Evolutionary conservation across 176 grass and related monocot species (phyloP).

Genomic region (Guadua angustifolia): DNA sequence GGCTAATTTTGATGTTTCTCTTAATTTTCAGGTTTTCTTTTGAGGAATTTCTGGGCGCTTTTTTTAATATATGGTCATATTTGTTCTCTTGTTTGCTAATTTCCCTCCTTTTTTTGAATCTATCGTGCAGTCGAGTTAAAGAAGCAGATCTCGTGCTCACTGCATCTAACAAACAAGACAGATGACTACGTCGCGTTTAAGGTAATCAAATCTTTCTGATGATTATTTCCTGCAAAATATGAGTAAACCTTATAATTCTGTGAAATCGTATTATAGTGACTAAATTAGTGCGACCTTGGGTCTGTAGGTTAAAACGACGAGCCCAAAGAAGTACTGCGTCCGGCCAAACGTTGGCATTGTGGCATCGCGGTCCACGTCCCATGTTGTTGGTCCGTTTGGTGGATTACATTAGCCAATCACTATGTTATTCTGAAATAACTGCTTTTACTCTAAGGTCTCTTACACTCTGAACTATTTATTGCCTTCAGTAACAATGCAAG

Average conservation of each 20-base stretch:
- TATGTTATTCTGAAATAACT: not conserved
- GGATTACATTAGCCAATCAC: not conserved
- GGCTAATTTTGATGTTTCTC: slow-evolving; percentile 19
- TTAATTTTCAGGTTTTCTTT: not conserved
- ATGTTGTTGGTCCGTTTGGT: slow-evolving; percentile 74
- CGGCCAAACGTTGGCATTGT: slow-evolving; percentile 93
- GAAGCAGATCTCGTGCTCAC: slow-evolving; percentile 85
- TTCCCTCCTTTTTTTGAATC: not conserved
- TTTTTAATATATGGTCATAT: not conserved
- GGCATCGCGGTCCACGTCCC: slow-evolving; percentile 60
- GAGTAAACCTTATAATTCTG: slow-evolving; percentile 13
- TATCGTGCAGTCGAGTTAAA: slow-evolving; percentile 68
- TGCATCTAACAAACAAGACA: slow-evolving; percentile 80
- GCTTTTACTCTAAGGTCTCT: slow-evolving; percentile 1
- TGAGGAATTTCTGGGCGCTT: not conserved
- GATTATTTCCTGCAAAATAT: not conserved
- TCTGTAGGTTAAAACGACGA: slow-evolving; percentile 90
- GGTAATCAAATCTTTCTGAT: slow-evolving; percentile 48
- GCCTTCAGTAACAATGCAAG: slow-evolving; percentile 94
- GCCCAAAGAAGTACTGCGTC: slow-evolving; percentile 95
- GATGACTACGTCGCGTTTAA: slow-evolving; percentile 77
- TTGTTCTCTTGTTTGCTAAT: not conserved
- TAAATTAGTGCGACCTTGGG: slow-evolving; percentile 22
- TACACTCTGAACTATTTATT: not conserved
- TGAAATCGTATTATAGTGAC: not conserved